Conservation (phyloP, 345 rosid species). For the Eucalyptus brandiana region DNA sequence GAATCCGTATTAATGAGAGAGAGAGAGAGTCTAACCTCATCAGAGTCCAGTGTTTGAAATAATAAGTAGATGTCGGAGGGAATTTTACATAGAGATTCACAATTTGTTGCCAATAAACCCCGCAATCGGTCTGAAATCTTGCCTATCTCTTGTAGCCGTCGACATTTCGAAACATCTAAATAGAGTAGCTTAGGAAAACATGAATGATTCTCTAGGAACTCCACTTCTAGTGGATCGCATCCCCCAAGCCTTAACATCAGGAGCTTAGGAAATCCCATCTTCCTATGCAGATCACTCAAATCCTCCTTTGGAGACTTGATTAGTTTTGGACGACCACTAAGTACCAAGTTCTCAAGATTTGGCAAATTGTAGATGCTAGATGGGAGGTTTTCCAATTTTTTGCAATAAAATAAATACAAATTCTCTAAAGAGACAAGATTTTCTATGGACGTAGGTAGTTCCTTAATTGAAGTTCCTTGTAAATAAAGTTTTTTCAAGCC, state of each 20-base stretch:
- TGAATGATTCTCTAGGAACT: neutral
- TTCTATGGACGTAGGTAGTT: neutral
- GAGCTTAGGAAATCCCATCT: neutral
- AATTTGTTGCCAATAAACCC: too few relatives aligned
- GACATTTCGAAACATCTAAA: neutral
- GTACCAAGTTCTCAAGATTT: accelerated
- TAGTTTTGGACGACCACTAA: neutral
- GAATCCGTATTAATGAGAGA: neutral
- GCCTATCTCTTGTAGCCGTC: neutral
- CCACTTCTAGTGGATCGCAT: neutral
- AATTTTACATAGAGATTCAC: too few relatives aligned
- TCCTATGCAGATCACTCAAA: neutral
- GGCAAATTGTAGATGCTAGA: neutral
- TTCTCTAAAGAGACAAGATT: neutral
- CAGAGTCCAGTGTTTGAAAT: too few relatives aligned
- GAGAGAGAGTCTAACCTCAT: neutral
- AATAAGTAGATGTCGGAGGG: too few relatives aligned
- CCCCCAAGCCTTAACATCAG: accelerated
- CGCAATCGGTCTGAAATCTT: too few relatives aligned
- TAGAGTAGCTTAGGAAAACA: too few relatives aligned
- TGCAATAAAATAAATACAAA: accelerated
- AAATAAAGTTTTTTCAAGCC: neutral
- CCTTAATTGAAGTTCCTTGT: neutral
- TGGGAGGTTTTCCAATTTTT: neutral
- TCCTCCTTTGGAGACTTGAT: neutral